Evolutionary conservation across 169 alveolate species (phyloP).

Genomic region (Cryptosporidium baileyi): DNA sequence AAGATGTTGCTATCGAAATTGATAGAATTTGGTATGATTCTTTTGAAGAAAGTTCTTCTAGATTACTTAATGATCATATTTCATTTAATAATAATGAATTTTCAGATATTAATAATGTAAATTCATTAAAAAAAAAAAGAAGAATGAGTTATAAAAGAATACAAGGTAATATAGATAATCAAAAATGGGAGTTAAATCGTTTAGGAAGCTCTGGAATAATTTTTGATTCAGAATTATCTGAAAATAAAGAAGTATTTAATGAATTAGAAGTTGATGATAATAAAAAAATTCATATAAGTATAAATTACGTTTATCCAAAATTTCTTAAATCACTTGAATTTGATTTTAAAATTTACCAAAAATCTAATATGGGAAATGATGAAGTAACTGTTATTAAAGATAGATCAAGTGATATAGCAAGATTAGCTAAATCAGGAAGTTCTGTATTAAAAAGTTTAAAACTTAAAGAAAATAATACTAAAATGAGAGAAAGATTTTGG

Average conservation of each 20-base stretch:
- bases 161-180: conserved; percentile 91
- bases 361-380: neutral
- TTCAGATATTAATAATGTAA: neutral
- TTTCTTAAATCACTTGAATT: conserved; percentile 84
- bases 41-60: neutral
- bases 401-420: conserved; percentile 96
- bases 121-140: neutral
- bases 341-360: neutral
- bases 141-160: conserved; percentile 72
- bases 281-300: conserved; percentile 88
- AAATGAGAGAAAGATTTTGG: conserved; percentile 92
- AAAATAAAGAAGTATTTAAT: conserved; percentile 75
- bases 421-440: conserved; percentile 95
- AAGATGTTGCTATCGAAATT: neutral
- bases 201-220: conserved; percentile 89
- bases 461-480: conserved; percentile 89
- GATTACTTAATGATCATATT: conserved; percentile 10
- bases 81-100: neutral
- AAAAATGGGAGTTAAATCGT: conserved; percentile 95
- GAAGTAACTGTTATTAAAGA: conserved; percentile 93
- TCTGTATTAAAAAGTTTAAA: conserved; percentile 87
- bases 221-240: conserved; percentile 76
- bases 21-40: conserved; percentile 63
- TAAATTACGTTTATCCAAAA: conserved; percentile 93
- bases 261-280: conserved; percentile 87